Percentiles rank a stretch among this genome's conserved stretches.
These are phyloP conservation scores for Penicillium tannophilum DNA, from an alignment of 495 filamentous ascomycete species.

Conservation along the genomic window DNA sequence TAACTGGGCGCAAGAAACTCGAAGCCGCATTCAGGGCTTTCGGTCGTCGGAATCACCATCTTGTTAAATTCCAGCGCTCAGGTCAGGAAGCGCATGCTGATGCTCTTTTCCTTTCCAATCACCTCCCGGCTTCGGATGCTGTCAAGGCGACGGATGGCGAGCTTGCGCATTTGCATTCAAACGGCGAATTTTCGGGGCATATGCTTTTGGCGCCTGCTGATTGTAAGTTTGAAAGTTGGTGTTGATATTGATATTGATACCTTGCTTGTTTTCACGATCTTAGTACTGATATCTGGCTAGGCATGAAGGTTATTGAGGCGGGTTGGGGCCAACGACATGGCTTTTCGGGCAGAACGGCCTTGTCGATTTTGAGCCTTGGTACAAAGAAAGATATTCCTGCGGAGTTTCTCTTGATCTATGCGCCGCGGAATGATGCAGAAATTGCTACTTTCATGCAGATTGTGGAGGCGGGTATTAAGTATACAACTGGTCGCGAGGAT, in stretches of 20 bases:
- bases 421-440: conserved; percentile 70
- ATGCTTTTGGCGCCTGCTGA: conserved; percentile 77
- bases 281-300: conserved; percentile 29
- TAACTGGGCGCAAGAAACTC: conserved; percentile 29
- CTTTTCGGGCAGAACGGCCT: conserved; percentile 57
- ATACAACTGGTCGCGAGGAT: conserved; percentile 37
- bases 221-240: conserved; percentile 26
- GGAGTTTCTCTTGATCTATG: conserved; percentile 83
- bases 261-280: neutral
- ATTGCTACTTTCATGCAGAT: conserved; percentile 69
- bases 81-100: conserved; percentile 32
- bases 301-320: conserved; percentile 70
- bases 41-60: conserved; percentile 32
- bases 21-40: conserved; percentile 24
- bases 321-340: conserved; percentile 93
- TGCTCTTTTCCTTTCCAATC: conserved; percentile 32
- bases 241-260: neutral
- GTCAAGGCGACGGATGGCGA: conserved; percentile 54
- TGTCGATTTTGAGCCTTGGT: conserved; percentile 50
- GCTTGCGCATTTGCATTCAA: conserved; percentile 74
- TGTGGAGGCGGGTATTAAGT: conserved; percentile 60
- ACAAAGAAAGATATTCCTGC: conserved; percentile 41
- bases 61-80: conserved; percentile 32
- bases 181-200: conserved; percentile 72
- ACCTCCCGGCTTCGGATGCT: conserved; percentile 20